Conservation (phyloP, 345 rosid species). For the Syzygium grande region DNA sequence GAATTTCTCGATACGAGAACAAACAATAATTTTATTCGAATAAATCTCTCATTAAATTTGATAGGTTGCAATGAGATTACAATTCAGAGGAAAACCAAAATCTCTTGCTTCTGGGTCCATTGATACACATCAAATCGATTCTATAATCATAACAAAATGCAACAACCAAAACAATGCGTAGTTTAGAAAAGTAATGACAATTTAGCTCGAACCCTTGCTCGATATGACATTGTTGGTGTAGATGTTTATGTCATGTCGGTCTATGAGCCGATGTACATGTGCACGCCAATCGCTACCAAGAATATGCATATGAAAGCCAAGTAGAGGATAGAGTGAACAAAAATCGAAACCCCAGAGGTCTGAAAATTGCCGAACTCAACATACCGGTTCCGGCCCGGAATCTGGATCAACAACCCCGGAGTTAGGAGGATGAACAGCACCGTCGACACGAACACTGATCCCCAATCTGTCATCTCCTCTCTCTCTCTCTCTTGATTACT, state of each 20-base stretch:
- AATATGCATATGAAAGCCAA: constrained; percentile 77
- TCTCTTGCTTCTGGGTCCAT: not conserved
- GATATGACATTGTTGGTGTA: not conserved
- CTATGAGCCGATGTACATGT: constrained; percentile 48
- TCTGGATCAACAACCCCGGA: constrained; percentile 80
- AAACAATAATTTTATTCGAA: not conserved
- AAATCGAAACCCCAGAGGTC: constrained; percentile 75
- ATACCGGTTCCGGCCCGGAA: constrained; percentile 44
- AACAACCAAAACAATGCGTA: not conserved
- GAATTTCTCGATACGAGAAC: not conserved
- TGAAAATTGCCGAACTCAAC: constrained; percentile 86
- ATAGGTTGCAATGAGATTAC: not conserved
- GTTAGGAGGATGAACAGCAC: constrained; percentile 68
- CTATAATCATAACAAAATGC: not conserved
- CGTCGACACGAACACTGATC: constrained; percentile 81
- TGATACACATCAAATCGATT: not conserved
- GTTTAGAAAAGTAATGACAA: not conserved
- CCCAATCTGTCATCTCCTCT: constrained; percentile 80
- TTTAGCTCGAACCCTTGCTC: not conserved
- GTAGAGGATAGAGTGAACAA: constrained; percentile 70
- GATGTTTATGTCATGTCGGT: not conserved
- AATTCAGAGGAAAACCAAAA: not conserved
- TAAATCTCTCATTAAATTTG: not conserved
- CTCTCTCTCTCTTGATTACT: not conserved
- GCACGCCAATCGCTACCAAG: constrained; percentile 72